Evolutionary conservation across 768 basidiomycete species (phyloP), one percentile per base, ranked within the genome.

Genomic region (Neoboletus subvelutipes): DNA sequence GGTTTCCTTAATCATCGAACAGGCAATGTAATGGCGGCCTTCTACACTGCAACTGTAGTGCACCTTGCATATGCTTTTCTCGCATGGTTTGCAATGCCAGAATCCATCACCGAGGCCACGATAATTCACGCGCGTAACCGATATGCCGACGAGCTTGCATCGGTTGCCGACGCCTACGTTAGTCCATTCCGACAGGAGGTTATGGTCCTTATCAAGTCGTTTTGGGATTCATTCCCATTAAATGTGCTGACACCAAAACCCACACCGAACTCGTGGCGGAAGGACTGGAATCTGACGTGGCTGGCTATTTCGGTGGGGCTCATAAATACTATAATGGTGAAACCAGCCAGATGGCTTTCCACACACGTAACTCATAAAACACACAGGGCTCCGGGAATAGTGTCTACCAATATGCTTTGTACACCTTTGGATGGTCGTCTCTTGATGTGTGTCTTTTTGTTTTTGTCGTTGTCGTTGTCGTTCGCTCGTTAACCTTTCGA

Each of bases 171-270:
- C n/a, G 17, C 17, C 18, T 11, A 52, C 43, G 17, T 24, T 20
- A 31, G 52, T 13, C 22, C 42, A 33, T 45, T 52, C 22, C 52
- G 24, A 43, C 52, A 31, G 7, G 31, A 26, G 15, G 24, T 13
- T 5, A 52, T 26, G 33, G 36, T 36, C 31, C 18, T 52, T 26
- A 33, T n/a, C 24, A 52, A 34, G 42, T 43, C 52, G 12, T 45
- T 52, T 31, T 52, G 52, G 52, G 52, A 52, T 34, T 52, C 52
- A 26, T 52, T 52, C 42, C 52, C 52, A 45, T n/a, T 52, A 15
- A 33, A 52, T 12, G 42, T 52, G 4, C 42, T 52, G 18, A 24
- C 42, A n/a, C 52, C 52, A 43, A 52, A 52, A 26, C 10, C 22
- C 15, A 18, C 11, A 33, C 42, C 17, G 24, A 24, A 45, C 33